These are phyloP conservation scores for Coelastrella sp. DNA, from an alignment of 139 green algal species.

Conservation along the genomic window DNA sequence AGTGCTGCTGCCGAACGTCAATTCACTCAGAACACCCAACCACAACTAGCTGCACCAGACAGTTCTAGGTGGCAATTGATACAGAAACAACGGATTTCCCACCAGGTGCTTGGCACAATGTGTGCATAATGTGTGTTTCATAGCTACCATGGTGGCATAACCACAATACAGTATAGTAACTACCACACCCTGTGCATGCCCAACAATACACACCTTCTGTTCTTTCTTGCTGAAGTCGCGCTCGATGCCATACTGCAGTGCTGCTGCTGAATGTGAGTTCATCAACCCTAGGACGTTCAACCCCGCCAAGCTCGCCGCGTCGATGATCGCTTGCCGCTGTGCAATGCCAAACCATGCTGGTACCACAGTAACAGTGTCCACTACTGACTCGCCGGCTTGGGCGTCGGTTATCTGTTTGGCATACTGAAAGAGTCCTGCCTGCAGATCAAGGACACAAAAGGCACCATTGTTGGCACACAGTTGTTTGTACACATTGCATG, in stretches of 20 bases:
- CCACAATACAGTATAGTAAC: not conserved
- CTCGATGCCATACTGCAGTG: constrained; percentile 98
- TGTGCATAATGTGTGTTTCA: not conserved
- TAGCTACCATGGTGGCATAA: not conserved
- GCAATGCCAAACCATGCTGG: constrained; percentile 89
- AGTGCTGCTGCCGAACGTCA: too few species aligned
- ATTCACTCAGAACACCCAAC: too few species aligned
- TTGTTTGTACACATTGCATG: too few species aligned
- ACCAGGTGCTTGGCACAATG: not conserved
- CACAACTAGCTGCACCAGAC: too few species aligned
- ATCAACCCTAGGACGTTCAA: constrained; percentile 94
- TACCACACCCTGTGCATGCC: not conserved
- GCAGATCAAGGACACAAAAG: constrained; percentile 10
- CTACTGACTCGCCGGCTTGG: constrained; percentile 73
- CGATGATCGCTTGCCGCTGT: constrained; percentile 87
- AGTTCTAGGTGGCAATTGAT: not conserved
- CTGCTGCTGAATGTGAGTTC: constrained; percentile 90
- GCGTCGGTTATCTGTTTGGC: constrained; percentile 81
- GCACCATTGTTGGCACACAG: too few species aligned
- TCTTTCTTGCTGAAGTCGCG: constrained; percentile 89
- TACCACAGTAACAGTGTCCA: constrained; percentile 90
- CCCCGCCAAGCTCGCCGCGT: constrained; percentile 84
- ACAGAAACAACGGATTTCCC: not conserved
- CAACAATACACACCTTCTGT: constrained; percentile 56
- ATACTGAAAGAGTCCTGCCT: constrained; percentile 94